phyloP scores from a whole-genome alignment of 2,329 filamentous ascomycete species.

The Fusarium piperis region DNA sequence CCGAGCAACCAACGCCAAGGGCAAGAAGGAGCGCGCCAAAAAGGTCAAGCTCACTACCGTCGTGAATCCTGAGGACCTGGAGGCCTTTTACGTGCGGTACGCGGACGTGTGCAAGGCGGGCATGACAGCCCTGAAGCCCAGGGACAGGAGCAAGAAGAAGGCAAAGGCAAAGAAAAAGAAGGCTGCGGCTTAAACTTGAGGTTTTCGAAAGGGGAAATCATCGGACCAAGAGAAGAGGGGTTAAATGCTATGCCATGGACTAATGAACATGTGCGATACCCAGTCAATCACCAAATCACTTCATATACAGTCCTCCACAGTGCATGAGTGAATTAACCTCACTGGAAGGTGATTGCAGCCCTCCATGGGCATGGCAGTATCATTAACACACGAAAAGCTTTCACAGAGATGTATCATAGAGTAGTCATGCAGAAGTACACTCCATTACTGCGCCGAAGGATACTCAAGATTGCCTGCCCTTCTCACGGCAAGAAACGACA shows the following conservation, averaged over 20 bases:
- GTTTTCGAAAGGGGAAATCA: not conserved
- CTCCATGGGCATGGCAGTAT: not conserved
- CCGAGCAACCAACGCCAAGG: conserved; percentile 84
- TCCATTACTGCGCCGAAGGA: not conserved
- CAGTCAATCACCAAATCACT: conserved; percentile 2
- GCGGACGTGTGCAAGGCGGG: conserved; percentile 90
- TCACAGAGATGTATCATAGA: not conserved
- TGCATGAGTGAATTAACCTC: conserved; percentile 2
- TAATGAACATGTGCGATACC: conserved; percentile 27
- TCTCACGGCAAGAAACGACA: not conserved
- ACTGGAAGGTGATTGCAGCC: not conserved
- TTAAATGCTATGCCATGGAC: conserved; percentile 19
- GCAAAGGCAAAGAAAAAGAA: conserved; percentile 81
- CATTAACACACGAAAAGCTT: not conserved
- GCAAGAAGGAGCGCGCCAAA: conserved; percentile 62
- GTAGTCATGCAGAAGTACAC: not conserved
- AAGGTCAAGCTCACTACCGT: conserved; percentile 85
- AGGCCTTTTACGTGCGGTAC: conserved; percentile 84
- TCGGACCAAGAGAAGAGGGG: not conserved
- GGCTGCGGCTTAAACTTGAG: conserved; percentile 33
- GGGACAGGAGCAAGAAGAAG: conserved; percentile 88
- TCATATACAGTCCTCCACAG: not conserved
- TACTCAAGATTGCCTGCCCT: not conserved
- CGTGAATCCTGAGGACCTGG: conserved; percentile 78
- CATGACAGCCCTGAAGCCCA: conserved; percentile 90